phyloP scores from a whole-genome alignment of 768 basidiomycete genomes.

The Auricularia sp. region DNA sequence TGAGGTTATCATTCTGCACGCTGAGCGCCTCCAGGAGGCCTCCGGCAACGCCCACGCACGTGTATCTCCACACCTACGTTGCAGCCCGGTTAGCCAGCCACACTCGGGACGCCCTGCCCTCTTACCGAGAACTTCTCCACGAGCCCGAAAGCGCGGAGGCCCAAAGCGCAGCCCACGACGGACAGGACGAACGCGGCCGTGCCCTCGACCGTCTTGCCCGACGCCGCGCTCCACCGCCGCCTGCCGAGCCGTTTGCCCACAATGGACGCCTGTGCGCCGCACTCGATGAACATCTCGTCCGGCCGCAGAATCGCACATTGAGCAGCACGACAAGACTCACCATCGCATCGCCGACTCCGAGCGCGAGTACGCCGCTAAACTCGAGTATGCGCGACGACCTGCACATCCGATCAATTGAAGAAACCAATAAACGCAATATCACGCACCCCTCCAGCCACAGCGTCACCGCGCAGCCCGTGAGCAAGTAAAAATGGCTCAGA shows the following conservation, averaged over 20 bases:
- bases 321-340: slow-evolving; percentile 25
- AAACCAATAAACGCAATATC: neutral
- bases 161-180: slow-evolving; percentile 56
- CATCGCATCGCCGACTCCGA: slow-evolving; percentile 91
- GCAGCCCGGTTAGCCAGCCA: too few species aligned
- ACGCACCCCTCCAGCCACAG: slow-evolving; percentile 92
- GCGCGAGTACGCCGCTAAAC: slow-evolving; percentile 78
- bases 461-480: slow-evolving; percentile 89
- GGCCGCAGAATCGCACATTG: too few species aligned
- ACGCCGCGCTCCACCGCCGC: slow-evolving; percentile 74
- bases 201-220: slow-evolving; percentile 86
- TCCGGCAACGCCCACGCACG: slow-evolving; percentile 48
- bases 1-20: slow-evolving; percentile 95
- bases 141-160: slow-evolving; percentile 59
- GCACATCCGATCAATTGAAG: slow-evolving; percentile 2
- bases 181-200: slow-evolving; percentile 71
- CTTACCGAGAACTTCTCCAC: slow-evolving; percentile 71
- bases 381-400: slow-evolving; percentile 43
- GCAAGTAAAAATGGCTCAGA: slow-evolving; percentile 91
- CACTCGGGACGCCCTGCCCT: slow-evolving; percentile 6
- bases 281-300: slow-evolving; percentile 1
- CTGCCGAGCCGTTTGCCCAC: slow-evolving; percentile 78
- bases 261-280: slow-evolving; percentile 65
- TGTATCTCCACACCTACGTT: slow-evolving; percentile 55
- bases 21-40: slow-evolving; percentile 82